These are phyloP conservation scores for Gossypium bickii DNA, from an alignment of 345 rosid species.

Conservation along the genomic window DNA sequence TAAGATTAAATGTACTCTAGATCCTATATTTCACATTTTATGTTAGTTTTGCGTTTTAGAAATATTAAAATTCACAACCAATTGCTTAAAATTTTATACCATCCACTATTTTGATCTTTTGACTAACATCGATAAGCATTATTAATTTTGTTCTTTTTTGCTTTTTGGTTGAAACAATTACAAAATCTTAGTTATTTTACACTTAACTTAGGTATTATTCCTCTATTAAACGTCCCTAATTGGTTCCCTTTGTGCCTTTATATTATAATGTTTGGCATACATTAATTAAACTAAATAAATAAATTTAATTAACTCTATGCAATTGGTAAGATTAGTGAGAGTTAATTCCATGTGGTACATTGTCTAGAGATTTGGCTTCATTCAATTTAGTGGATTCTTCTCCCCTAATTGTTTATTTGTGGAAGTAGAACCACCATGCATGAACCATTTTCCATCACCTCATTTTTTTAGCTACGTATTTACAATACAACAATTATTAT, in stretches of 20 bases:
- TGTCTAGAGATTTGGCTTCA: not conserved
- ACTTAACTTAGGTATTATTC: not conserved
- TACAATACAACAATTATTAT: too few species aligned
- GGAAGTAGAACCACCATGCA: not conserved
- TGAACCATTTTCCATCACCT: not conserved
- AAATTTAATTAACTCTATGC: not conserved
- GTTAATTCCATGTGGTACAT: not conserved
- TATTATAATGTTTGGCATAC: not conserved
- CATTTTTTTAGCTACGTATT: too few species aligned
- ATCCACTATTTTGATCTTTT: not conserved
- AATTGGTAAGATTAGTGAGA: not conserved
- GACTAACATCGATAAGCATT: not conserved
- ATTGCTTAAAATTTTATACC: too few species aligned
- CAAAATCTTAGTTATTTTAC: not conserved
- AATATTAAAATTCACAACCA: too few species aligned
- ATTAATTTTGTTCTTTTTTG: too few species aligned
- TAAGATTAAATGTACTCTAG: too few species aligned
- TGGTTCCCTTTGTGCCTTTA: not conserved
- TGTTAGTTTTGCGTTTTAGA: not conserved
- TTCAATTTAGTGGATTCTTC: not conserved
- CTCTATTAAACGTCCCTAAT: not conserved
- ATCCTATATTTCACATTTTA: not conserved
- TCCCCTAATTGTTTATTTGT: too few species aligned
- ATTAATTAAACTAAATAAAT: not conserved
- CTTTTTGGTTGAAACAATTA: not conserved